Evolutionary conservation across 208 protist species (phyloP).

Genomic region (Crithidia bombi): DNA sequence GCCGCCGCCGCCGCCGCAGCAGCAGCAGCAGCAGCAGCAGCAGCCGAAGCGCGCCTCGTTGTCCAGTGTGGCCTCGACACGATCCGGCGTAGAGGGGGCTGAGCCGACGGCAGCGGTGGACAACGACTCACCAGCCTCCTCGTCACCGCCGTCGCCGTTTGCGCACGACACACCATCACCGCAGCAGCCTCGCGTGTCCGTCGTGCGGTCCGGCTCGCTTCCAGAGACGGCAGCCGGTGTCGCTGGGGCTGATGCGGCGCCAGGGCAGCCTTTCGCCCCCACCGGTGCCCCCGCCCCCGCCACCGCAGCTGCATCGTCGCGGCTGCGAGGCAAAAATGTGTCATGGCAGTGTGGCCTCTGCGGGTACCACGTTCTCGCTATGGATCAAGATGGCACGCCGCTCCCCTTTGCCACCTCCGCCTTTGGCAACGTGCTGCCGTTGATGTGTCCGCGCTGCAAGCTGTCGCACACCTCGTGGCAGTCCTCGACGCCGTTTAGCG

Average conservation of each 20-base stretch:
- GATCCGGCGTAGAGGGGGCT: background rate
- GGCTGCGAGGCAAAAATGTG: conserved; percentile 45
- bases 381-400: conserved; percentile 77
- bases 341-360: conserved; percentile 85
- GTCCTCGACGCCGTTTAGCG: conserved; percentile 67
- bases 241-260: background rate
- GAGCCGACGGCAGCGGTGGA: background rate
- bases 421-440: conserved; percentile 70
- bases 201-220: background rate
- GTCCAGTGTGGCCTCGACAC: background rate
- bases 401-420: conserved; percentile 70
- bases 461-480: conserved; percentile 79
- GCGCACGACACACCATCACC: background rate
- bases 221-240: background rate
- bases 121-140: background rate
- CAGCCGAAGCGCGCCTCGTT: background rate
- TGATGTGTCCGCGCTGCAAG: conserved; percentile 79
- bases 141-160: background rate
- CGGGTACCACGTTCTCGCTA: conserved; percentile 79
- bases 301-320: background rate
- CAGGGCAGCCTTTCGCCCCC: background rate
- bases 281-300: background rate
- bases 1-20: too few species aligned
- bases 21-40: too few species aligned
- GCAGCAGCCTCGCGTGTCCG: conserved; percentile 1